Evolutionary conservation across 2,329 filamentous ascomycete species (phyloP), one percentile per base, ranked within the genome.

Genomic region (Trichoderma arundinaceum): DNA sequence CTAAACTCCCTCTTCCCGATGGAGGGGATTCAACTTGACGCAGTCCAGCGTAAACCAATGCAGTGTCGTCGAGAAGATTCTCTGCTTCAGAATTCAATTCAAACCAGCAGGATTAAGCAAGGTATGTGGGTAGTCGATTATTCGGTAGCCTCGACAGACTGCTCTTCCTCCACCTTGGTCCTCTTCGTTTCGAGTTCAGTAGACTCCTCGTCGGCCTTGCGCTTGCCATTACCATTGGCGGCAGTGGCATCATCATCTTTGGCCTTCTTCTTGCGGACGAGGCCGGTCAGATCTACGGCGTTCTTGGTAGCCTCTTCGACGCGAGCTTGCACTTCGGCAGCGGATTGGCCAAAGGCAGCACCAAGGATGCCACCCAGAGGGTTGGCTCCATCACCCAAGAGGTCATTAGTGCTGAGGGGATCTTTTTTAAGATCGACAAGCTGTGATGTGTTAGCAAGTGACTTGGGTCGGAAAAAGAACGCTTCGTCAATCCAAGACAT

Each of bases 301-400:
- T 81, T 84, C 78, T 89, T 90, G 72, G 88, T 91, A 33, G 89
- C 91, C 74, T 93, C 89, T 52, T 90, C 87, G 52, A 92, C 81
- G 69, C 86, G 84, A 28, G 87, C 88, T 69, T 87, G 82, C 59
- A 87, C 85, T 64, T 88, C 83, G 1, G 81, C 82, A 2, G 86
- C 80, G 41, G 86, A 84, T 73, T 89, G 86, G 65, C 89, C 89
- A 4, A 90, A 76, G 48, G 87, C 81, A 19, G 85, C 83, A 65
- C 89, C 88, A 7, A 92, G 79, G 32, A 92, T 81, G 35, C 90
- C 88, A 59, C 84, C 80, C 48, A 84, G 73, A 62, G 76, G 78
- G 71, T 83, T 83, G 33, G 70, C 73, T 48, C 60, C 41, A 32
- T 79, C 82, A 15, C 80, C 78, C 13, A 77, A 66, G 22, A 78